Evolutionary conservation across 2,329 filamentous ascomycete genomes (phyloP), one percentile per base, ranked within the genome.

Genomic region (Calonectria pseudoturangicola): DNA sequence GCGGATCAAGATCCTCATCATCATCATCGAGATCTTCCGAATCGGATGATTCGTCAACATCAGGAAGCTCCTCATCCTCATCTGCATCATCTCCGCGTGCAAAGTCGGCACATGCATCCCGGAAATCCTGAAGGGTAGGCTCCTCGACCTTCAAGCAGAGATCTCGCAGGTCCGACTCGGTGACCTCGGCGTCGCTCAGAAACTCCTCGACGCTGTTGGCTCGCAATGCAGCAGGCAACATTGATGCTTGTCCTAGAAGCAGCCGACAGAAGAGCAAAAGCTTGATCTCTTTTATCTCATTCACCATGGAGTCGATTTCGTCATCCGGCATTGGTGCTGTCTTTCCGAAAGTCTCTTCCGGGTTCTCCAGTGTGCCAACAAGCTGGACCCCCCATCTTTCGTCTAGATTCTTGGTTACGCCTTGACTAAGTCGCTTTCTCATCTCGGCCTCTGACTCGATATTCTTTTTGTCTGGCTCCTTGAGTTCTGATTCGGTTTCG

Each of bases 71-170:
- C 16, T 66, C 54, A 4, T 50, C 68, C 3, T 79, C 73, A 0
- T 77, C 75, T n/a, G 60, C 71, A 28, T 77, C 73, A 15, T 81
- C 76, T 4, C 75, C 75, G 0, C 79, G 77, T 0, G 80, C 76
- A 25, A 81, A 81, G 36, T 82, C 80, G 33, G 80, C 80, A 36
- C 80, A 82, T 5, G 80, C 80, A 25, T 82, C 80, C 69, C 80
- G 77, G 9, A 82, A 79, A 4, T 78, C 69, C 21, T 82, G 79
- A 0, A 81, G 75, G 25, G 70, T 77, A 5, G 80, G 80, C 2
- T 79, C 73, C 12, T 77, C 75, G 2, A 81, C 72, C 27, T 80
- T 82, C 15, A 82, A 58, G 47, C 78, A 82, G 15, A 82, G 72
- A 56, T 82, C 80, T 9, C 79, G 74, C 7, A 81, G 47, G 41